Base-by-base conservation (phyloP, 2,329 filamentous ascomycete genomes). In the Tolypocladium amazonense region DNA sequence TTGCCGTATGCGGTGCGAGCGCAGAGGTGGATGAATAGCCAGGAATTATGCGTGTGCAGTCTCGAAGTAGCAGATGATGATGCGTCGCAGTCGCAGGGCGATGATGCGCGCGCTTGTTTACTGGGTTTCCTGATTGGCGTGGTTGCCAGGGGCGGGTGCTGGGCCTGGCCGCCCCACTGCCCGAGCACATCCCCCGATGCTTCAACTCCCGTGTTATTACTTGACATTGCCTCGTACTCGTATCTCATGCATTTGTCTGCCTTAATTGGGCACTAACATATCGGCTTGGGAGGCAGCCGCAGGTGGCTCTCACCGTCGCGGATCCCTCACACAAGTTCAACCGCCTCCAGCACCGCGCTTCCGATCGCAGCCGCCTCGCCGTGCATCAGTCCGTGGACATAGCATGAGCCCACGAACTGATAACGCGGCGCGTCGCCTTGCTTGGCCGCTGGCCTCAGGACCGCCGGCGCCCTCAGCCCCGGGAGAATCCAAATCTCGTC, bases 61-160 rank as follows among this genome's bases (percentile, higher is more conserved):
- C 11, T 53, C 30, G 50, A 6, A 5, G 27, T 33, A 20, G 61
- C 5, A 20, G 61, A 50, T 39, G 54, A 20, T 56, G 53, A 43
- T 47, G 60, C 56, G 57, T 56, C 18, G 53, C 30, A 18, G 33
- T 35, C n/a, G 33, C 37, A 25, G 53, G 35, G 53, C 23, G 11
- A 56, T 56, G 56, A 56, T 56, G 60, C 55, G 57, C 38, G 38
- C 25, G 37, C 23, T 55, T 63, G 69, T 71, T 71, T 71, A 71
- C 68, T 57, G 58, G 60, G 65, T 65, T 70, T 62, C 65, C 65
- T 66, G 64, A 70, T 69, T 69, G 67, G 67, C 62, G 62, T 65
- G 65, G 70, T 71, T 72, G 70, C 70, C 56, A 67, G 60, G 67
- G 66, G 63, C 63, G 58, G 43, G 45, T n/a, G 47, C 45, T 56